A percentile compares a stretch with the other conserved stretches of the same genome.
Evolutionary conservation across 179 eudicot genomes (phyloP).

Genomic region (Carnegiea gigantea): DNA sequence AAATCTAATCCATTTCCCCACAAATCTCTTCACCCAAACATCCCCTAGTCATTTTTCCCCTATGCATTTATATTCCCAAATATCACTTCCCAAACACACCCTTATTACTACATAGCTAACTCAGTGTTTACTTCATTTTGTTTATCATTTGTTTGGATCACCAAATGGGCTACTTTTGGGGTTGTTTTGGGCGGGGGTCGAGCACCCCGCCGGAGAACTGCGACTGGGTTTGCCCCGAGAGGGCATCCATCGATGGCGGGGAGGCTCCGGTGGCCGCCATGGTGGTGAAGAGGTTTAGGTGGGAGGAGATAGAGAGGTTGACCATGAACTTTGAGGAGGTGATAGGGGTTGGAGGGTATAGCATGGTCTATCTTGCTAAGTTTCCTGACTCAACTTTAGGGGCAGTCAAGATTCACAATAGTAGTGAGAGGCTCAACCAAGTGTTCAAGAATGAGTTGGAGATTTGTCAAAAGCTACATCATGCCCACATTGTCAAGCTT

Average conservation of each 20-base stretch:
- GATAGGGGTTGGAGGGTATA: constrained; percentile 51
- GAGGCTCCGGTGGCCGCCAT: neutral
- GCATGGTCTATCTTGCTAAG: constrained; percentile 47
- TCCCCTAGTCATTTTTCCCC: neutral
- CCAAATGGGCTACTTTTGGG: constrained; percentile 32
- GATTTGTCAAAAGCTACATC: constrained; percentile 39
- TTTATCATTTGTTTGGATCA: neutral
- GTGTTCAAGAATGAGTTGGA: constrained; percentile 45
- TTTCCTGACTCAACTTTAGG: constrained; percentile 32
- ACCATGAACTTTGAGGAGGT: constrained; percentile 40
- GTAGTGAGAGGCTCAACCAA: constrained; percentile 48
- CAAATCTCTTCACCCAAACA: constrained; percentile 15
- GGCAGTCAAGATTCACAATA: constrained; percentile 46
- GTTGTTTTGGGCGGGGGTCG: constrained; percentile 25
- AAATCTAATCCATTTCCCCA: constrained; percentile 22
- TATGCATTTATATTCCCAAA: constrained; percentile 23
- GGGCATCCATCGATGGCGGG: constrained; percentile 6
- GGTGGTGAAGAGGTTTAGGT: constrained; percentile 40
- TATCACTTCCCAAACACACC: constrained; percentile 14
- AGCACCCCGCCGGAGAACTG: neutral
- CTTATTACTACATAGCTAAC: neutral
- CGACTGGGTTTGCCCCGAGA: constrained; percentile 25
- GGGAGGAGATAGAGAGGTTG: constrained; percentile 43
- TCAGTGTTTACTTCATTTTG: neutral
- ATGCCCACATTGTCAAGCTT: constrained; percentile 46